phyloP scores from a whole-genome alignment of 192 early-diverging fungal species.

The Phycomyces blakesleeanus region DNA sequence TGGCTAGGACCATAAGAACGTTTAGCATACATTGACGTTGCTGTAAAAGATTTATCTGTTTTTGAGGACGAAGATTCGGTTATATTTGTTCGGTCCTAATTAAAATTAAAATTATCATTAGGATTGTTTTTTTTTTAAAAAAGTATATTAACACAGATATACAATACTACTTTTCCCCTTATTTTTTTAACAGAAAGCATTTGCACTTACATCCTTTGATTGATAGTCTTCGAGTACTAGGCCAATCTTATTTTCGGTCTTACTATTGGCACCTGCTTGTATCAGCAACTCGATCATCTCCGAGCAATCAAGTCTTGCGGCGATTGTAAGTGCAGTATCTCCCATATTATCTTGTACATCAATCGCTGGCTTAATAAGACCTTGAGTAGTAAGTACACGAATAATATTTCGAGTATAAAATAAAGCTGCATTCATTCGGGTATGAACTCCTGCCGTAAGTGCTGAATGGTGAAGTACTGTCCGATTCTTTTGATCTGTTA shows the following conservation, averaged over 20 bases:
- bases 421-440: constrained; percentile 58
- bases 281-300: constrained; percentile 64
- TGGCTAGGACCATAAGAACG: constrained; percentile 15
- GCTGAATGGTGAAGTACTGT: constrained; percentile 91
- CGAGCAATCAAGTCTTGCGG: constrained; percentile 71
- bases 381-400: constrained; percentile 49
- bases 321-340: constrained; percentile 88
- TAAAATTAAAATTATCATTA: no score
- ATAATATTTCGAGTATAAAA: constrained; percentile 73
- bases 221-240: constrained; percentile 68
- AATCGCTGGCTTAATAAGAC: constrained; percentile 18
- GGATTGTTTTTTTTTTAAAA: no score
- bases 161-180: no score
- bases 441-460: constrained; percentile 60
- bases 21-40: constrained; percentile 6
- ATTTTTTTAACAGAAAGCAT: neutral
- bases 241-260: constrained; percentile 72
- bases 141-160: no score
- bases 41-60: neutral
- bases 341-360: constrained; percentile 71
- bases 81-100: neutral
- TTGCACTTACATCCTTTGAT: neutral
- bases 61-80: neutral
- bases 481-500: constrained; percentile 68
- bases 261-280: constrained; percentile 74